Evolutionary conservation across 441 rosid genomes (phyloP), one percentile per base, ranked within the genome.

Genomic region (Lepidium campestre): DNA sequence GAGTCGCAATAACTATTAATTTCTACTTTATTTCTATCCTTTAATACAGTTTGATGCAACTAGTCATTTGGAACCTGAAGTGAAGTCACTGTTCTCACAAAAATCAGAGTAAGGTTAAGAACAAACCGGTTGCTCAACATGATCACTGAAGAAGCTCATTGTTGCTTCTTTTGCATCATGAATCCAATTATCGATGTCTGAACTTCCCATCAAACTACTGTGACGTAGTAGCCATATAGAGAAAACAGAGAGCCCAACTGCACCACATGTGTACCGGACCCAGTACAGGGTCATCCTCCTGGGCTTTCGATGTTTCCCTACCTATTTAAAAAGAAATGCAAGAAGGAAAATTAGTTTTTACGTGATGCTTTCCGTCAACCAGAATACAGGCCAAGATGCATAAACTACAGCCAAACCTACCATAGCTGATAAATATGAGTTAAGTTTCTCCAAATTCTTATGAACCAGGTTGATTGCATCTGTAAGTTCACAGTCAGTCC

Each of bases 81-180:
- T 40, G 53, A 41, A 58, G 58, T 52, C 17, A 37, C 39, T 34
- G 18, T 29, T 42, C 5, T 18, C 64, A 23, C 46, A 27, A 47
- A 52, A 45, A 57, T 12, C 36, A 57, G 19, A 62, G 50, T 41
- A 71, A 47, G 60, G 65, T 17, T 36, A 36, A 34, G 40, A 67
- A 67, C 50, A 62, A 86, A 93, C 99, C 82, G 97, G 99, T 76
- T 82, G 99, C 83, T 93, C 93, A 67, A 93, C 97, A 74, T 93
- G 99, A 42, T 87, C 93, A 67, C 70, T 79, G 56, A 85, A 84
- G 83, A 93, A 91, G 82, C 75, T 78, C 57, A 50, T 32, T 45
- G 89, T 86, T 45, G 97, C 89, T 45, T 87, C 89, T 77, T 62
- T 89, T 45, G 89, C 96, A 80, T 89, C 93, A 68, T 32, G 60